A percentile compares a stretch with the other conserved stretches of the same genome.
Conservation (phyloP, 148 eudicot species). For the Gaultheria prostrata region DNA sequence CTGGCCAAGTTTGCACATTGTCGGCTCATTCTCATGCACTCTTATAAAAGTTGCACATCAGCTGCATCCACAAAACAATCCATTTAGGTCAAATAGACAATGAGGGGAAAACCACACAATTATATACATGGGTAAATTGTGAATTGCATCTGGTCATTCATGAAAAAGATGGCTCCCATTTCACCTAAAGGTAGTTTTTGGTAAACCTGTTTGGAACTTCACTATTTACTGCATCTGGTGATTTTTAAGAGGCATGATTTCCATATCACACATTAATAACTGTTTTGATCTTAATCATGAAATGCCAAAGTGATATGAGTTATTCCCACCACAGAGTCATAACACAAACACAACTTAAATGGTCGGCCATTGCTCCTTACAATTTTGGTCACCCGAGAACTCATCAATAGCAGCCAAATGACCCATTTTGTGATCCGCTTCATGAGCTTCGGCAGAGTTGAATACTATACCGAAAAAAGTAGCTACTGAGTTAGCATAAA, state of each 20-base stretch:
- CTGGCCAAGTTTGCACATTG: constrained; percentile 80
- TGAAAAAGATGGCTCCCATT: background rate
- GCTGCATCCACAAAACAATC: constrained; percentile 47
- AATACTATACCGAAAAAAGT: no score
- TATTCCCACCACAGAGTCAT: no score
- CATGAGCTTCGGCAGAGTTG: no score
- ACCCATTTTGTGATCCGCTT: no score
- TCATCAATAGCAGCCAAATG: no score
- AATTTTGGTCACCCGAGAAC: no score
- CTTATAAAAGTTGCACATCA: constrained; percentile 93
- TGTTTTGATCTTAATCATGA: no score
- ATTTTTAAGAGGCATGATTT: background rate
- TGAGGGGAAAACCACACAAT: background rate
- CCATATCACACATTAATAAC: no score
- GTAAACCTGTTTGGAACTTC: background rate
- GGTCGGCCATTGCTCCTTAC: no score
- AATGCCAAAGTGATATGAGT: no score
- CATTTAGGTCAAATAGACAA: background rate
- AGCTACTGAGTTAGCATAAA: no score
- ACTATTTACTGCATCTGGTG: background rate
- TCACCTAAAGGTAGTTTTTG: background rate
- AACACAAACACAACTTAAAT: no score
- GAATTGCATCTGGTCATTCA: background rate
- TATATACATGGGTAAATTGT: background rate
- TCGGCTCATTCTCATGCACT: constrained; percentile 75